phyloP scores from a whole-genome alignment of 768 basidiomycete species.

The Phylloporus sp. region DNA sequence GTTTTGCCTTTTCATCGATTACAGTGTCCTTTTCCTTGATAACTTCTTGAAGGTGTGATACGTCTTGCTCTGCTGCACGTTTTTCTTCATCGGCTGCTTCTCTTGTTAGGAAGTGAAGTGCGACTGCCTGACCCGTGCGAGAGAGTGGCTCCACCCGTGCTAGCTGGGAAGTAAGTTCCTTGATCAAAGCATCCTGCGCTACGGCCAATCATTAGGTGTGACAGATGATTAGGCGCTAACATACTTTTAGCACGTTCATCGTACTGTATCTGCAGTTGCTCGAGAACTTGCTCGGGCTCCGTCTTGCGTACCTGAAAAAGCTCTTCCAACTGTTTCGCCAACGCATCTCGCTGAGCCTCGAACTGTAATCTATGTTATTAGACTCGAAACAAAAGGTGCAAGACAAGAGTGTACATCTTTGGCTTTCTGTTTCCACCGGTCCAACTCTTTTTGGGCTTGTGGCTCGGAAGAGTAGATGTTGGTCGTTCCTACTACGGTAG shows the following conservation, averaged over 20 bases:
- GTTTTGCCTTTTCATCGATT: conserved; percentile 41
- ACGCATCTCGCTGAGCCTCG: conserved; percentile 39
- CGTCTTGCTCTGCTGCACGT: conserved; percentile 44
- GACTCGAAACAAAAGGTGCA: too few relatives aligned
- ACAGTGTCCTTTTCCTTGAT: conserved; percentile 40
- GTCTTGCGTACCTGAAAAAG: conserved; percentile 53
- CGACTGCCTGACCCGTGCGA: conserved; percentile 42
- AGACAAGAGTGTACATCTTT: conserved; percentile 18
- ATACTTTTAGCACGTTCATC: conserved; percentile 51
- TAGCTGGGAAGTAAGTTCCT: conserved; percentile 48
- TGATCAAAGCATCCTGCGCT: conserved; percentile 51
- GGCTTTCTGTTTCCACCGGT: conserved; percentile 29
- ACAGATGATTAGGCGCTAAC: conserved; percentile 2
- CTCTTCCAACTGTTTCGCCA: conserved; percentile 57
- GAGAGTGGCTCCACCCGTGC: conserved; percentile 52
- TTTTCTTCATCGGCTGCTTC: conserved; percentile 71
- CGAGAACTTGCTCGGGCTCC: conserved; percentile 56
- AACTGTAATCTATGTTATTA: conserved; percentile 16
- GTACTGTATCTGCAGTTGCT: conserved; percentile 45
- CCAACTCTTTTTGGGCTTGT: conserved; percentile 21
- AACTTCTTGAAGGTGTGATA: conserved; percentile 38
- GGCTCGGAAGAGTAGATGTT: conserved; percentile 9
- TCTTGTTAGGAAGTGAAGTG: conserved; percentile 65
- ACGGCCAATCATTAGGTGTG: conserved; percentile 7
- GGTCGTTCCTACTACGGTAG: conserved; percentile 7